A percentile compares a stretch with the other conserved stretches of the same genome.
phyloP scores from a whole-genome alignment of 805 yeast genomes.

The Zygotorulaspora chibaensis region DNA sequence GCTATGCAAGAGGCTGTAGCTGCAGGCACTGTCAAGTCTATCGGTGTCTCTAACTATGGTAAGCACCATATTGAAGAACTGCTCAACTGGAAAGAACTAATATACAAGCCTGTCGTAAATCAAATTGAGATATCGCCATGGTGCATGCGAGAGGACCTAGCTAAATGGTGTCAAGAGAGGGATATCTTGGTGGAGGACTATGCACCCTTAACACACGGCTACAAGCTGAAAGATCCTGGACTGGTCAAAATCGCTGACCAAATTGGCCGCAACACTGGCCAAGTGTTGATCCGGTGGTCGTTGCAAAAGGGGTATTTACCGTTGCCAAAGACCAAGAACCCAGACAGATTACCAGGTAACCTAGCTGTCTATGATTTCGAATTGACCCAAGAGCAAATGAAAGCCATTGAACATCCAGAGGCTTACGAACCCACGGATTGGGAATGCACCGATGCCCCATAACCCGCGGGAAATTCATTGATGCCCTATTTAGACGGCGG shows the following conservation, averaged over 20 bases:
- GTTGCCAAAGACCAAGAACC: conserved; percentile 59
- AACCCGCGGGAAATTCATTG: neutral
- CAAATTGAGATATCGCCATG: conserved; percentile 85
- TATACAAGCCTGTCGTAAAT: conserved; percentile 63
- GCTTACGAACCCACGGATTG: conserved; percentile 72
- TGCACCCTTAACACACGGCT: conserved; percentile 72
- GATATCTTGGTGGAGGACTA: conserved; percentile 67
- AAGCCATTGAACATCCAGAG: conserved; percentile 44
- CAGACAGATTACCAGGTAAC: conserved; percentile 50
- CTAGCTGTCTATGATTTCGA: conserved; percentile 51
- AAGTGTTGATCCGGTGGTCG: conserved; percentile 69
- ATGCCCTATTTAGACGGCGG: no score
- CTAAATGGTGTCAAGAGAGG: conserved; percentile 52
- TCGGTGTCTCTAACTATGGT: conserved; percentile 80
- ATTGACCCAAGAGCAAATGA: conserved; percentile 41
- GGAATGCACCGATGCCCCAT: conserved; percentile 65
- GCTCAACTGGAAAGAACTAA: conserved; percentile 50
- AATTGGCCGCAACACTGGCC: conserved; percentile 51
- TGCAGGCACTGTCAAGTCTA: conserved; percentile 53
- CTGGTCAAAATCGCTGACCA: conserved; percentile 47
- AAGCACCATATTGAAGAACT: conserved; percentile 55
- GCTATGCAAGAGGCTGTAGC: conserved; percentile 73
- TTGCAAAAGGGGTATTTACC: conserved; percentile 67
- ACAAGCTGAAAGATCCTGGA: conserved; percentile 50
- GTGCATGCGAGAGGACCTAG: conserved; percentile 63